Evolutionary conservation across 1,139 yeast genomes (phyloP).

Genomic region (Geotrichum klebahnii): DNA sequence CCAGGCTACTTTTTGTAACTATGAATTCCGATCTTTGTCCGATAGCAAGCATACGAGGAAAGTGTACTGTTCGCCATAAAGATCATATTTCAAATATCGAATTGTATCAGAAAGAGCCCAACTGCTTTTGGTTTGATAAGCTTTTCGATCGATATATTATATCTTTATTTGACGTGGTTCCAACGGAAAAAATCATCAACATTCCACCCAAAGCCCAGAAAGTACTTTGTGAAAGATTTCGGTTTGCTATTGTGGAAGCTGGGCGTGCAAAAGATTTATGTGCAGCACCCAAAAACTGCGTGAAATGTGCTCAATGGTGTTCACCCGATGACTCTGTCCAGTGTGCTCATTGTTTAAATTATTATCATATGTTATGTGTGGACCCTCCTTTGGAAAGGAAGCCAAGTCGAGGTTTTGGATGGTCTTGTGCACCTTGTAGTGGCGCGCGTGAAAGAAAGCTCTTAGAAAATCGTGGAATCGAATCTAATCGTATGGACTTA

Average conservation of each 20-base stretch:
- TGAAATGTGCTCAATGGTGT: conserved; percentile 81
- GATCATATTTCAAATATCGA: conserved; percentile 62
- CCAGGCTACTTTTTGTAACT: conserved; percentile 76
- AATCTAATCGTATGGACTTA: background rate
- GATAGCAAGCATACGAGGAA: conserved; percentile 68
- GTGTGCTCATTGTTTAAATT: conserved; percentile 71
- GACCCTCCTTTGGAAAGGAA: conserved; percentile 78
- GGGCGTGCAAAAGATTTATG: conserved; percentile 63
- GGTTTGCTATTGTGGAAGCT: conserved; percentile 71
- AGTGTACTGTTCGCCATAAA: conserved; percentile 63
- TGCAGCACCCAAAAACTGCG: conserved; percentile 65
- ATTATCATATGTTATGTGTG: conserved; percentile 77
- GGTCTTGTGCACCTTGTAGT: conserved; percentile 86
- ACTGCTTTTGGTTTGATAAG: conserved; percentile 78
- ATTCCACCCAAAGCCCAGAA: conserved; percentile 57
- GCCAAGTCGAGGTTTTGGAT: conserved; percentile 84
- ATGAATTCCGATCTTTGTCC: conserved; percentile 88
- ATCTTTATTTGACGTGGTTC: conserved; percentile 65
- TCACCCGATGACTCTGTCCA: conserved; percentile 67
- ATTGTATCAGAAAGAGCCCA: conserved; percentile 54
- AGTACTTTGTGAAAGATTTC: conserved; percentile 65
- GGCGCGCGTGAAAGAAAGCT: conserved; percentile 29
- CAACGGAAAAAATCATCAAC: conserved; percentile 53
- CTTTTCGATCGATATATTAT: conserved; percentile 84
- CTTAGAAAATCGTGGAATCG: conserved; percentile 30